Evolutionary conservation across 768 basidiomycete genomes (phyloP), one percentile per base, ranked within the genome.

Genomic region (Suillus lakei): DNA sequence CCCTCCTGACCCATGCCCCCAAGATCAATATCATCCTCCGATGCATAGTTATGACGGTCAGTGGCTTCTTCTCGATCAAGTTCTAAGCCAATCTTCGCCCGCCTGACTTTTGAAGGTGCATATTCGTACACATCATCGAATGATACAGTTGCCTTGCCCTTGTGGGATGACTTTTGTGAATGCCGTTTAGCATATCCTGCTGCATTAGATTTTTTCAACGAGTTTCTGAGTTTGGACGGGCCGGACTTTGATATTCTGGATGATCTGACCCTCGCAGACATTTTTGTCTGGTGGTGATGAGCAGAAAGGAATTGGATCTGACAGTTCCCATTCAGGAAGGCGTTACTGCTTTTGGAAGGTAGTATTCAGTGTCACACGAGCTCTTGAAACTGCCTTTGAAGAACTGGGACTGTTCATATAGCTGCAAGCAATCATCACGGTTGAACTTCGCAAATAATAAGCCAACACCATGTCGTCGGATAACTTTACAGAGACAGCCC

Each of bases 61-160:
- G 78, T 74, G 9, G 38, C 56, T 73, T 92, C 89, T 44, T 89
- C 86, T 48, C 78, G 81, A 69, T 86, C 88, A 41, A 92, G 76
- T 38, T 86, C 80, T 39, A 89, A 79, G 53, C 72, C 76, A 41
- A 91, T 74, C 61, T 85, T 85, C 1, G 84, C 80, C 38, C 91
- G 81, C 64, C 85, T 80, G 23, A 78, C 77, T 62, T 80, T 81
- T 61, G 80, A 76, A 39, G 82, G 81, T 62, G 84, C 78, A 65
- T 88, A 87, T 70, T 92, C 91, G 73, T 91, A 92, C 1, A 91
- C 82, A 69, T 92, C 89, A 26, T 79, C 70, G 38, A 81, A 71
- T 18, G 74, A 62, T n/a, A 64, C 71, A 21, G 70, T 60, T 21
- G 76, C 63, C 60, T 79, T 78, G 26, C 51, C 63, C 38, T 62